Evolutionary conservation across 2,329 filamentous ascomycete genomes (phyloP).

Genomic region (Colletotrichum somersetense): DNA sequence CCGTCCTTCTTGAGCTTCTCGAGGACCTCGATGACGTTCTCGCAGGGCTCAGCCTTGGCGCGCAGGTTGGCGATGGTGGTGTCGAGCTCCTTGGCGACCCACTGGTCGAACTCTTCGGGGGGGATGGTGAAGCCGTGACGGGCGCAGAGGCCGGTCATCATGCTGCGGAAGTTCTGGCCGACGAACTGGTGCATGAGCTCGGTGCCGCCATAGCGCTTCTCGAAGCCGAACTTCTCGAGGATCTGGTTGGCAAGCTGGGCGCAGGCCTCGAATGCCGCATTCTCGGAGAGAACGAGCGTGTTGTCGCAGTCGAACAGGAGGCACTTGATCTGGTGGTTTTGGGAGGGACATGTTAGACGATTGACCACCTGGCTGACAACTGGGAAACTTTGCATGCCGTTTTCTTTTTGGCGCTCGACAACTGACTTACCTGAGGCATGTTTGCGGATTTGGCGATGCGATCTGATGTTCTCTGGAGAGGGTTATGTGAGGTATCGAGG

Average conservation of each 20-base stretch:
- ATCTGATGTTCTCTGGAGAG: neutral
- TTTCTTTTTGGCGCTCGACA: neutral
- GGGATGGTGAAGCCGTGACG: constrained; percentile 80
- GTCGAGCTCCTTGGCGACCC: constrained; percentile 83
- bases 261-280: constrained; percentile 90
- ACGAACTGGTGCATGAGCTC: constrained; percentile 88
- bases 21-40: constrained; percentile 75
- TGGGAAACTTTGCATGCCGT: no score
- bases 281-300: constrained; percentile 92
- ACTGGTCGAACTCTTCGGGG: constrained; percentile 76
- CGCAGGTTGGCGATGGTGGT: constrained; percentile 85
- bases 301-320: constrained; percentile 87
- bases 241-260: constrained; percentile 90
- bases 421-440: constrained; percentile 50
- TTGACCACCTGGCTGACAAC: neutral
- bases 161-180: constrained; percentile 93
- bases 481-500: neutral
- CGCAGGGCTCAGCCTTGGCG: constrained; percentile 75
- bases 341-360: neutral
- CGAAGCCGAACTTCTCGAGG: constrained; percentile 73
- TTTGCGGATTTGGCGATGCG: constrained; percentile 43
- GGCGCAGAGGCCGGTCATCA: constrained; percentile 82
- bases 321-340: constrained; percentile 69
- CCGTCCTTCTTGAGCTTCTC: constrained; percentile 70
- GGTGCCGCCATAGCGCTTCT: constrained; percentile 79